Conservation (phyloP, 1,139 yeast species). For the Kodamaea ohmeri region DNA sequence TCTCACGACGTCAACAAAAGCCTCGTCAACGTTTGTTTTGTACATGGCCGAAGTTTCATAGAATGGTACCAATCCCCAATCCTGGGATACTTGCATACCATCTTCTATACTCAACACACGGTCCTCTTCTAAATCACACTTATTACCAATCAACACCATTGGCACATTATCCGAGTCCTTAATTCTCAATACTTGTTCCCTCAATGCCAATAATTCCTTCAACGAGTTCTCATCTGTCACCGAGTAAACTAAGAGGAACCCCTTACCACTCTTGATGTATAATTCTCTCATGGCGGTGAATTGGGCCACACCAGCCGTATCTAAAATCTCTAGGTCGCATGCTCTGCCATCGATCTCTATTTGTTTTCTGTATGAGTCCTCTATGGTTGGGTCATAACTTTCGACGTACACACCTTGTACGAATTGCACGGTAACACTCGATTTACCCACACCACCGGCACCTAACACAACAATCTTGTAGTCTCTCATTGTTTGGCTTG, state of each 20-base stretch:
- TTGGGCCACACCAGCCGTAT: conserved; percentile 54
- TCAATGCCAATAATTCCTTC: conserved; percentile 73
- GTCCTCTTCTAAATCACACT: conserved; percentile 75
- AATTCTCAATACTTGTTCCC: conserved; percentile 86
- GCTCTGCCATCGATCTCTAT: conserved; percentile 90
- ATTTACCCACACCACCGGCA: conserved; percentile 54
- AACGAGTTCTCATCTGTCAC: conserved; percentile 86
- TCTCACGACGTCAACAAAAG: conserved; percentile 85
- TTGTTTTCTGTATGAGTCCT: conserved; percentile 84
- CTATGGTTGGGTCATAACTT: conserved; percentile 47
- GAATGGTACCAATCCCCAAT: conserved; percentile 87
- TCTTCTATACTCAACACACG: conserved; percentile 76
- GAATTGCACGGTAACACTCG: conserved; percentile 50
- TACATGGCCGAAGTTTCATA: conserved; percentile 94
- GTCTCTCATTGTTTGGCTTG: conserved; percentile 17
- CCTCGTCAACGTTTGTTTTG: conserved; percentile 86
- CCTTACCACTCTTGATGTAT: conserved; percentile 51
- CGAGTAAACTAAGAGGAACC: conserved; percentile 70
- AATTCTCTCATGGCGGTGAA: conserved; percentile 61
- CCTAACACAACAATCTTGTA: conserved; percentile 51
- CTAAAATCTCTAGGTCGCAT: conserved; percentile 70
- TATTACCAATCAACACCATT: conserved; percentile 85
- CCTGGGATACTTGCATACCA: conserved; percentile 76
- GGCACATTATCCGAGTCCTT: conserved; percentile 79
- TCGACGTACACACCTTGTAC: conserved; percentile 53